Base-by-base conservation (phyloP, 371 early-diverging fungal species). In the Dichotomocladium elegans region DNA sequence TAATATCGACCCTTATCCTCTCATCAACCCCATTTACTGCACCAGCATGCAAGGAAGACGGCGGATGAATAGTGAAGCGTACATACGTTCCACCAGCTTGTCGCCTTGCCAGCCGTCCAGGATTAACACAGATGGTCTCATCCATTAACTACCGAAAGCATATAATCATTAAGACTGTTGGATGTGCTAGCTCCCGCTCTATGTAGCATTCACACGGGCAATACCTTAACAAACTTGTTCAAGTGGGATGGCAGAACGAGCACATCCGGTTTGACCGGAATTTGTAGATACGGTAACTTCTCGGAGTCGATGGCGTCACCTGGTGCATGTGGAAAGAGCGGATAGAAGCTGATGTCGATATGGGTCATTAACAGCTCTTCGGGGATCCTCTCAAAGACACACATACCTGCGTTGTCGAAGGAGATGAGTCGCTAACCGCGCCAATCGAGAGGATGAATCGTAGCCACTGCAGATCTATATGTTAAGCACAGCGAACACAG, bases 41-140 rank as follows among this genome's bases (percentile, higher is more conserved):
- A 11, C 51, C 53, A 10, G 68, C 61, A 3, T 24, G 28, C 4
- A 49, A 28, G 21, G 48, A 26, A 0, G 72, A 51, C 15, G 80
- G 51, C n/a, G 90, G 89, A 56, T 88, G 83, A 21, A 91, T 68
- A 11, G 74, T 81, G n/a, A 90, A 26, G 22, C 76, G 68, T 21
- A 85, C 88, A 74, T 83, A 93, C 4, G 88, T 91, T 12, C 94
- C 92, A n/a, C 80, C 81, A 1, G 79, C 42, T 42, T 80, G 70
- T 14, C 78, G 74, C 51, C 81, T 87, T 15, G 85, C 72, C 4
- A 88, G 59, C 27, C 76, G 66, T 0, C 92, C 93, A 1, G 96
- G 94, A 60, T 96, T 96, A 24, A 95, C 59, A 57, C 90, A 77
- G 0, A 94, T 57, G 0, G 79, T 77, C 31, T 83, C 82, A 25